Base-by-base conservation (phyloP, 2,329 filamentous ascomycete species). In the Pseudomassariella vexata region DNA sequence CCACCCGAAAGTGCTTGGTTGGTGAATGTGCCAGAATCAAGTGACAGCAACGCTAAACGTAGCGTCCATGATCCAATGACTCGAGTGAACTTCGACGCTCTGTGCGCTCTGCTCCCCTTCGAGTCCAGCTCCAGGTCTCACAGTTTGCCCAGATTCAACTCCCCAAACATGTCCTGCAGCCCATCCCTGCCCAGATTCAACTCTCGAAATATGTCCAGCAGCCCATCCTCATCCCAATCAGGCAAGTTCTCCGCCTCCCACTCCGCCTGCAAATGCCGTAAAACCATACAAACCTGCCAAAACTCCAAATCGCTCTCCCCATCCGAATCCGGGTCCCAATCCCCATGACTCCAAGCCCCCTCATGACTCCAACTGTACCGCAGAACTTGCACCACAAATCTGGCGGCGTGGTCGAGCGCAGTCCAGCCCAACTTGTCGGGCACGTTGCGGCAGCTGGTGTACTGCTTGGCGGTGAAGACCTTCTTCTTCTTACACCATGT, bases 251-350 rank as follows among this genome's bases (percentile, higher is more conserved):
- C 35, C 10, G 35, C 35, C 32, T 53, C 48, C 51, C 51, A 54
- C 15, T 54, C 50, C 0, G 38, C 42, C 36, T 52, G 51, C 17
- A 52, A 27, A 21, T 51, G 53, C 14, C 41, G 35, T 12, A 53
- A 29, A 20, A 52, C 39, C 1, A 45, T 39, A 49, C 51, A 54
- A 14, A 50, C 49, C 23, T 52, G 47, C 33, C 41, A 45, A 20
- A 53, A 47, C 28, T 54, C 49, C 8, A 38, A 17, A 4, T 51
- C 51, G 26, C 38, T 35, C 24, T 49, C 47, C 3, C 32, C 24
- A 11, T 48, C 39, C n/a, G 32, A 28, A 7, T 38, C 32, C 5
- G 32, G 28, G 24, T 35, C 24, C 14, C 19, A 22, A 6, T 7
- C 31, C 38, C 50, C 50, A 50, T 28, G 25, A 30, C 17, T 25